Base-by-base conservation (phyloP, 2,329 filamentous ascomycete genomes). In the Endocalyx cinctus region DNA sequence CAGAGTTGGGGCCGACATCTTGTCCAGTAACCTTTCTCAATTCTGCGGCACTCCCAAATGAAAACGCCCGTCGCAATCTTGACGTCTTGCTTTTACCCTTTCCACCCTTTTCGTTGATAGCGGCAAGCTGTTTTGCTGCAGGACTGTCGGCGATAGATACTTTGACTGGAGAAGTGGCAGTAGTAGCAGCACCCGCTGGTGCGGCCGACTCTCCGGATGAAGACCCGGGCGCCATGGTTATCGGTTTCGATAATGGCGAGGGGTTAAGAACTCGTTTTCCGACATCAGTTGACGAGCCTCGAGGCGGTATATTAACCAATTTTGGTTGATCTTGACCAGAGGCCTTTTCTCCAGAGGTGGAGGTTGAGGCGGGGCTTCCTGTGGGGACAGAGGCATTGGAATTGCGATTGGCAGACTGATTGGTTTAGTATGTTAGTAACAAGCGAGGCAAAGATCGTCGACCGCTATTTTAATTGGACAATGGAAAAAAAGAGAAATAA, bases 31-130 rank as follows among this genome's bases (percentile, higher is more conserved):
- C 84, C 54, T 84, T 84, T 42, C 84, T 77, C 29, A 98, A 78
- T 55, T 98, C 92, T 7, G 90, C 87, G 26, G 89, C 87, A 57
- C 90, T 97, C 31, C 92, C 89, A 62, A 98, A 98, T 0, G 92
- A 98, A 52, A 98, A 95, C 0, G 92, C 92, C 48, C 92, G 77
- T 35, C 92, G 79, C 39, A 98, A 69, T 46, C 89, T 75, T 13
- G 85, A 89, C 3, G 84, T 86, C 64, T 96, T 96, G 64, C 82
- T 87, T 56, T 87, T 88, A 44, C 81, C 74, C 55, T 78, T 84
- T 17, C 69, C 69, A 34, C 87, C 86, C 55, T 85, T 90, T 46
- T 90, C 84, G 40, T 82, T 90, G 35, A 97, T 72, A n/a, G 89
- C 87, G 28, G 85, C 80, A 25, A 97, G 74, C 37, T 94, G 87